Base-by-base conservation (phyloP, 2,329 filamentous ascomycete species). In the Simplicillium sp. region DNA sequence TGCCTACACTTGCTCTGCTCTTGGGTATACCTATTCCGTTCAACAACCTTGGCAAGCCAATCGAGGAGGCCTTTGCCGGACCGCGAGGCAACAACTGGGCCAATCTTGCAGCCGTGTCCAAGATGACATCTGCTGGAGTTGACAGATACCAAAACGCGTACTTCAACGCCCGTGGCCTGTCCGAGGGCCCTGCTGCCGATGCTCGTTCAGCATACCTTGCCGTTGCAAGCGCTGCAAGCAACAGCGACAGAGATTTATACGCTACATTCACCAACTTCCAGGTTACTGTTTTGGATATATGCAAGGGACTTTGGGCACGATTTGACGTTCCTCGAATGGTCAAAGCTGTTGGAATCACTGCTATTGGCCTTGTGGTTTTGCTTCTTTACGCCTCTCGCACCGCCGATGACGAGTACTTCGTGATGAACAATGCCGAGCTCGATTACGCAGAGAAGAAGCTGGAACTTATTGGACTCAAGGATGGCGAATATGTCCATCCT, bases 21-120 rank as follows among this genome's bases (percentile, higher is more conserved):
- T 70, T 98, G 2, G 92, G 92, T 8, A 75, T 96, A 45, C 90
- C 92, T 0, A 89, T 98, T 45, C 92, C 92, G 0, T 98, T 87
- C 68, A 98, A 97, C 60, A 98, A 92, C 56, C 75, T 98, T 7
- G 92, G 92, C 38, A 80, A 77, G 7, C 92, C 92, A 0, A 96
- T 98, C 46, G 86, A 94, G 49, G 92, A 98, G 61, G 89, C 88
- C 3, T 98, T 98, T 61, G 73, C 82, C 14, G 85, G 86, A 1
- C 61, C 66, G 2, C 70, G 74, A 16, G 84, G 83, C 25, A 73
- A 76, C 29, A 75, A 87, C 45, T 92, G 82, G 76, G 68, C 78
- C 36, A 92, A 86, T 48, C 67, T 98, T 34, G 86, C 85, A 0
- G 69, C 74, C 3, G 88, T 89, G 1, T 85, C 82, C 40, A 80